A percentile compares a stretch with the other conserved stretches of the same genome.
Evolutionary conservation across 352 stramenopile species (phyloP).

Genomic region (Phytophthora syringae): DNA sequence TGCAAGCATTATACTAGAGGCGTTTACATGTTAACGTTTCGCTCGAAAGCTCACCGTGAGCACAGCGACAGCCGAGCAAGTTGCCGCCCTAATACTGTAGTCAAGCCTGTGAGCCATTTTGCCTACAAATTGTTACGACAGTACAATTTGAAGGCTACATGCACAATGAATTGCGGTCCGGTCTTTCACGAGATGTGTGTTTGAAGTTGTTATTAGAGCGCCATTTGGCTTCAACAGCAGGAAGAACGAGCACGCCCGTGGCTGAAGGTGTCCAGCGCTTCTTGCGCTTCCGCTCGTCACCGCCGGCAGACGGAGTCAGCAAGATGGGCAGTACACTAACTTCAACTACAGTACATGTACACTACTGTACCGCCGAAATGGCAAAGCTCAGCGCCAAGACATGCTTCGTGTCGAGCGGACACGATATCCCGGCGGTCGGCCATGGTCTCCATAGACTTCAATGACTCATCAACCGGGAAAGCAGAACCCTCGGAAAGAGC

Average conservation of each 20-base stretch:
- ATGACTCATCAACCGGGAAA: conserved; percentile 5
- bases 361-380: not conserved
- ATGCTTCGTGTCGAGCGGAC: not conserved
- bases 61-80: too few relatives aligned
- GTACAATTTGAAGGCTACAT: too few relatives aligned
- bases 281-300: not conserved
- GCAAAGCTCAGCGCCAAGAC: conserved; percentile 6
- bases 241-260: too few relatives aligned
- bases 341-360: too few relatives aligned
- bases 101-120: too few relatives aligned
- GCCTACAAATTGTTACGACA: too few relatives aligned
- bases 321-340: conserved; percentile 11
- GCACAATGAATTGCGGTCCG: not conserved
- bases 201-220: conserved; percentile 13
- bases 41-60: too few relatives aligned
- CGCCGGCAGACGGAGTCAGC: not conserved
- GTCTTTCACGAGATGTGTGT: conserved; percentile 18
- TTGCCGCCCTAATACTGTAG: too few relatives aligned
- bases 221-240: not conserved
- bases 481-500: not conserved
- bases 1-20: too few relatives aligned
- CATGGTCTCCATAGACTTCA: conserved; percentile 12
- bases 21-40: not conserved
- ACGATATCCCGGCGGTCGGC: conserved; percentile 8
- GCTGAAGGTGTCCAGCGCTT: too few relatives aligned